Evolutionary conservation across 2,329 filamentous ascomycete genomes (phyloP), one percentile per base, ranked within the genome.

Genomic region (Didymella glomerata): DNA sequence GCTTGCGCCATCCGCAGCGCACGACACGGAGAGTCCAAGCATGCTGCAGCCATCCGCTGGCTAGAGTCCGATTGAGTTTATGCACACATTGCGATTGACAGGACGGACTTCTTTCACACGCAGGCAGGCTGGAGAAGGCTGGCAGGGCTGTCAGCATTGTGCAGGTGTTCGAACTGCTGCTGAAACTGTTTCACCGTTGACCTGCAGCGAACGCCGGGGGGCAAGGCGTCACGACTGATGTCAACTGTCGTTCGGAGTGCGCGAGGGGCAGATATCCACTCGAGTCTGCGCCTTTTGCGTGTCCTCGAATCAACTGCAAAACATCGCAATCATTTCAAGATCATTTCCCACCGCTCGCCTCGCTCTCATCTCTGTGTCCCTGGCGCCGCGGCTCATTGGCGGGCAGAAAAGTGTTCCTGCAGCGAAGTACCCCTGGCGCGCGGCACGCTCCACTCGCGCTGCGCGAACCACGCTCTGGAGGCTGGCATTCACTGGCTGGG

Each of bases 331-430:
- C 41, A 47, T 36, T 46, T 27, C 46, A 41, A 34, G 41, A 34
- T 27, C 34, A 42, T 36, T 48, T 55, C 44, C 52, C 32, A 50
- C 34, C 11, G 48, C 27, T 50, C 44, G 53, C 53, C 32, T 46
- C 48, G 48, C 44, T 27, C 45, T 42, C 40, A 14, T 25, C 24
- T 36, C 27, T 32, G 18, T 30, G 25, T 44, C 7, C 34, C 52
- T 42, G 55, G 40, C 45, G 50, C 52, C 27, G 38, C 49, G 24
- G 30, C 48, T 53, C 47, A 59, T 62, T 62, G 55, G 59, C 63
- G 48, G 54, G 52, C 28, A 55, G 56, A 54, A 48, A 49, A 52
- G 60, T 57, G 70, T 72, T 68, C 70, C 70, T 71, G 70, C 66
- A 71, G 62, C 54, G 60, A 44, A 41, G 24, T 18, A 53, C 59